Conservation (phyloP, 2,329 filamentous ascomycete species). For the Pseudocercospora crystallina region DNA sequence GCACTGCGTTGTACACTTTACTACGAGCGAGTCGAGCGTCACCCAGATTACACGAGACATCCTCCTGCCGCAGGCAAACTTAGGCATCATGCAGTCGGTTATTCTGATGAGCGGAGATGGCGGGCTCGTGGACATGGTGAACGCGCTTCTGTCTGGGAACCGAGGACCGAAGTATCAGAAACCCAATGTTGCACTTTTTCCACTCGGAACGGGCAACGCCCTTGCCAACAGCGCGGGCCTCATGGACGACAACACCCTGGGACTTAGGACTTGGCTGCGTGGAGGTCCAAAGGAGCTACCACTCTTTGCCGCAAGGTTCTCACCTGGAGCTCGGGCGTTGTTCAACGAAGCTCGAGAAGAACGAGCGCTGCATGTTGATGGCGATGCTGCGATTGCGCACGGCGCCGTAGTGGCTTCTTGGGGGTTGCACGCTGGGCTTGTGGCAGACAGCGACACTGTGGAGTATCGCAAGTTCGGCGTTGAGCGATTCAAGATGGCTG, state of each 20-base stretch:
- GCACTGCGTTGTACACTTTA: constrained; percentile 56
- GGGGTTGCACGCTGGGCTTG: constrained; percentile 83
- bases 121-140: constrained; percentile 78
- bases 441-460: constrained; percentile 85
- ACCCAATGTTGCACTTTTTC: constrained; percentile 56
- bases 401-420: constrained; percentile 87
- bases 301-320: constrained; percentile 46
- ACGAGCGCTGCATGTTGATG: constrained; percentile 33
- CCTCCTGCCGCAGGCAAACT: constrained; percentile 52
- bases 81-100: constrained; percentile 58
- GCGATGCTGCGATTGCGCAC: constrained; percentile 45
- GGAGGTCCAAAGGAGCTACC: constrained; percentile 41
- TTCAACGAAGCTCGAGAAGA: constrained; percentile 47
- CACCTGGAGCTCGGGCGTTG: constrained; percentile 44
- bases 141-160: constrained; percentile 54
- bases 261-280: constrained; percentile 40
- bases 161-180: constrained; percentile 51
- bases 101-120: constrained; percentile 86
- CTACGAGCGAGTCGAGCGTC: constrained; percentile 64
- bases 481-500: constrained; percentile 81
- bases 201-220: constrained; percentile 49
- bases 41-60: constrained; percentile 57
- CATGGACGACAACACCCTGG: constrained; percentile 41
- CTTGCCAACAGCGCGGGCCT: constrained; percentile 47
- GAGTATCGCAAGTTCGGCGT: constrained; percentile 75